Evolutionary conservation across 306 rosid species (phyloP), one percentile per base, ranked within the genome.

Genomic region (Casuarina glauca): DNA sequence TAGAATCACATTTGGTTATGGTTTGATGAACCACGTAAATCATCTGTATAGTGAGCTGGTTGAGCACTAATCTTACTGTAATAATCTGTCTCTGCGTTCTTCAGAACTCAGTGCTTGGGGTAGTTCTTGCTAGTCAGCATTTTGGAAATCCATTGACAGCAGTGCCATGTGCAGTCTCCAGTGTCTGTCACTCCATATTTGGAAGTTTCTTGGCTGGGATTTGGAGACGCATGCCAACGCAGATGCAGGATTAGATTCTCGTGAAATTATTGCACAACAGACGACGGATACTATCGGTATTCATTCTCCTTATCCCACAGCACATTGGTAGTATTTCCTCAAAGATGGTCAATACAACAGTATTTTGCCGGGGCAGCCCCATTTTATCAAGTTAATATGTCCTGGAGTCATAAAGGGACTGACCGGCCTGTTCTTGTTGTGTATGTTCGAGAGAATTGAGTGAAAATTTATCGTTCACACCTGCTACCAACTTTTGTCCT

Each of bases 101-200:
- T 72, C 82, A 91, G 98, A 94, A 94, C 81, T 90, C 96, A 0
- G 91, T 83, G 82, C 91, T 94, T 6, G 96, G 96, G 11, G 74
- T 91, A 74, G 91, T 90, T 75, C 86, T 94, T 36, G 98, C 97
- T 26, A 72, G 75, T 38, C 92, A 88, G 60, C 97, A 94, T 87
- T 91, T 90, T 42, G 94, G 94, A 42, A 87, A 91, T 82, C 94
- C 97, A 76, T 73, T 91, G 70, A 88, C 96, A 3, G 87, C 93
- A 0, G 98, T 93, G n/a, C 98, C 98, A 2, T 86, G 93, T 73
- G 98, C 97, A n/a, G 90, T 93, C 84, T 90, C 97, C 35, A 87
- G 91, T 49, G 93, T 91, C 64, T 71, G 73, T 74, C 98, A 93
- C 36, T 87, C 97, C 3, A 87, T 93, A 72, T 71, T 88, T 46